Conservation (phyloP, 495 filamentous ascomycete species). For the Podospora anserina region DNA sequence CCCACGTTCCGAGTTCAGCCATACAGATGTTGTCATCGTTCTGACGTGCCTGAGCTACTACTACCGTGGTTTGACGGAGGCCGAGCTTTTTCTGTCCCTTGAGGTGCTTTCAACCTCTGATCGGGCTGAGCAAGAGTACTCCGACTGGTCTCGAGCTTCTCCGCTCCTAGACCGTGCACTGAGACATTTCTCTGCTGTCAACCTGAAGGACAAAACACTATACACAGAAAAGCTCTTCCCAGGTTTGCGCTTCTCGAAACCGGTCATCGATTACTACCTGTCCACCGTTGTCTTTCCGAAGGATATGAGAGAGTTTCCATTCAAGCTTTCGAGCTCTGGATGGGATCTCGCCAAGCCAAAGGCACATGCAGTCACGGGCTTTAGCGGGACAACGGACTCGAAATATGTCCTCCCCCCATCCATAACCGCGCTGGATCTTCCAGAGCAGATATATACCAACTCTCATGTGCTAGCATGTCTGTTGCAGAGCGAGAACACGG, state of each 20-base stretch:
- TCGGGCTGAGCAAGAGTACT: slow-evolving; percentile 54
- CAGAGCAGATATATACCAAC: slow-evolving; percentile 59
- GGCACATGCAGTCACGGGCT: slow-evolving; percentile 55
- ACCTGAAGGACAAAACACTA: slow-evolving; percentile 52
- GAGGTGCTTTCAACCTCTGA: slow-evolving; percentile 52
- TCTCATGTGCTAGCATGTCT: slow-evolving; percentile 59
- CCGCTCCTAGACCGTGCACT: slow-evolving; percentile 39
- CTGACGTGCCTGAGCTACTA: slow-evolving; percentile 71
- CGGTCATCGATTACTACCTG: slow-evolving; percentile 61
- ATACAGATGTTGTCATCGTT: slow-evolving; percentile 66
- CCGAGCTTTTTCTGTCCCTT: slow-evolving; percentile 52
- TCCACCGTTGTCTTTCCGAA: slow-evolving; percentile 60
- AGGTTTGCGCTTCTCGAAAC: slow-evolving; percentile 49
- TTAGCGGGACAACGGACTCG: slow-evolving; percentile 73
- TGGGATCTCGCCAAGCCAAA: slow-evolving; percentile 62
- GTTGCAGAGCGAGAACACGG: slow-evolving; percentile 53
- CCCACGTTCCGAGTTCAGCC: slow-evolving; percentile 65
- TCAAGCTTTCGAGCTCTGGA: slow-evolving; percentile 65
- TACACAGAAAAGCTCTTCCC: slow-evolving; percentile 50
- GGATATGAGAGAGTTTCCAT: slow-evolving; percentile 60
- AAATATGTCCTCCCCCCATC: slow-evolving; percentile 54
- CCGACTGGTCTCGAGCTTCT: slow-evolving; percentile 46
- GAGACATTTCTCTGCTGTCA: slow-evolving; percentile 53
- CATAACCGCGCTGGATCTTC: slow-evolving; percentile 55
- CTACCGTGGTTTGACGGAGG: slow-evolving; percentile 56